Conservation (phyloP, 164 flowering plant genomes). For the Brasenia schreberi region DNA sequence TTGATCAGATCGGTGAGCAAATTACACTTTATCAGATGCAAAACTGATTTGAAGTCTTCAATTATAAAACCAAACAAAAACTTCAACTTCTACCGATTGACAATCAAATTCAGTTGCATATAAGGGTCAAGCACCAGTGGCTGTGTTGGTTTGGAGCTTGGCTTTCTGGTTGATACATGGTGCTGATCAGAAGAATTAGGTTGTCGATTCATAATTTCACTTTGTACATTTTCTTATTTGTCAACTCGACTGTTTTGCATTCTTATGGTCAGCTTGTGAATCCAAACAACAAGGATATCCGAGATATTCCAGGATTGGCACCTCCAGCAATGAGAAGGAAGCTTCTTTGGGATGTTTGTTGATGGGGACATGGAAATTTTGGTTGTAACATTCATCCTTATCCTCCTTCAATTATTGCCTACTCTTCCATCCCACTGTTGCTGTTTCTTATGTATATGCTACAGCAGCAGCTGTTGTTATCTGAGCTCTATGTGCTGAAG, state of each 20-base stretch:
- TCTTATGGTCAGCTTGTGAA: conserved; percentile 50
- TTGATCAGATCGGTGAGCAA: too few species aligned
- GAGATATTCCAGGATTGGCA: conserved; percentile 82
- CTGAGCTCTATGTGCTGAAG: neutral
- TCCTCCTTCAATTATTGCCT: neutral
- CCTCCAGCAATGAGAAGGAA: conserved; percentile 64
- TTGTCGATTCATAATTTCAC: too few species aligned
- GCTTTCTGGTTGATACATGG: too few species aligned
- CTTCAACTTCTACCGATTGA: too few species aligned
- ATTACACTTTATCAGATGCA: too few species aligned
- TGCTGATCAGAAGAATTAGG: too few species aligned
- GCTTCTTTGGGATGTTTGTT: conserved; percentile 40
- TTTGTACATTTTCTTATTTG: too few species aligned
- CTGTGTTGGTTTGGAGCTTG: too few species aligned
- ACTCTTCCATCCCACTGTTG: neutral
- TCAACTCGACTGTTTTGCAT: neutral
- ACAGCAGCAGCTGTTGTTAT: neutral
- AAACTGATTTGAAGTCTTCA: too few species aligned
- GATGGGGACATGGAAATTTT: neutral
- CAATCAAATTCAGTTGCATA: too few species aligned
- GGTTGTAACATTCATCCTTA: neutral
- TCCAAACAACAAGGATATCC: conserved; percentile 78
- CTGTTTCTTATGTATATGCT: neutral
- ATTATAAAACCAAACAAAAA: too few species aligned
- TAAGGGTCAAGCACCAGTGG: too few species aligned